Percentiles rank a stretch among this genome's conserved stretches.
Conservation (phyloP, 2,329 filamentous ascomycete genomes). For the Xylariaceae sp. region DNA sequence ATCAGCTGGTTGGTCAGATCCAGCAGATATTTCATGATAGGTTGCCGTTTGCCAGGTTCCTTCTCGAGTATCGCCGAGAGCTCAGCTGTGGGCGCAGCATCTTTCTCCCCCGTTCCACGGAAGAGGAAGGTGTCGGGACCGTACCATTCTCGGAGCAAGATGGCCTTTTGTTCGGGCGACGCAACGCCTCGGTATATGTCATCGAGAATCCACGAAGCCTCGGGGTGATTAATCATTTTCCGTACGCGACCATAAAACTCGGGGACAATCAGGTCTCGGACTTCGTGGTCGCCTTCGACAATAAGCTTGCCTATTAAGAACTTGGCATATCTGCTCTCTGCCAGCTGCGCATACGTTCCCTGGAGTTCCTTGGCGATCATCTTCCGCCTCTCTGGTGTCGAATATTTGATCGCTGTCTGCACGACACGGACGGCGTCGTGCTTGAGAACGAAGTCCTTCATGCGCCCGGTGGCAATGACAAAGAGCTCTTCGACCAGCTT, state of each 20-base stretch:
- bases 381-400: slow-evolving; percentile 74
- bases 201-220: slow-evolving; percentile 96
- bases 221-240: slow-evolving; percentile 89
- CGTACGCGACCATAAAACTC: slow-evolving; percentile 94
- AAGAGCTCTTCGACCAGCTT: slow-evolving; percentile 85
- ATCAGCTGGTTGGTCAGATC: slow-evolving; percentile 87
- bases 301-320: slow-evolving; percentile 94
- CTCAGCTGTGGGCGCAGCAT: slow-evolving; percentile 54
- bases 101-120: slow-evolving; percentile 46
- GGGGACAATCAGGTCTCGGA: slow-evolving; percentile 80
- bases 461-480: slow-evolving; percentile 79
- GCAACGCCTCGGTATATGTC: slow-evolving; percentile 91
- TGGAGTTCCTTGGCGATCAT: slow-evolving; percentile 82
- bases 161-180: slow-evolving; percentile 77
- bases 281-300: slow-evolving; percentile 82
- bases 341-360: slow-evolving; percentile 76
- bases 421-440: slow-evolving; percentile 96
- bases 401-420: slow-evolving; percentile 95
- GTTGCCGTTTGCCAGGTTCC: slow-evolving; percentile 76
- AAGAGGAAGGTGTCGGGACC: slow-evolving; percentile 87
- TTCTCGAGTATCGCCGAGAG: slow-evolving; percentile 68
- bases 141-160: slow-evolving; percentile 90
- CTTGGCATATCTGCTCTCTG: slow-evolving; percentile 95
- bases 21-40: slow-evolving; percentile 79
- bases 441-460: slow-evolving; percentile 96